Conservation (phyloP, 1,284 basidiomycete species). For the Meira miltonrushii region DNA sequence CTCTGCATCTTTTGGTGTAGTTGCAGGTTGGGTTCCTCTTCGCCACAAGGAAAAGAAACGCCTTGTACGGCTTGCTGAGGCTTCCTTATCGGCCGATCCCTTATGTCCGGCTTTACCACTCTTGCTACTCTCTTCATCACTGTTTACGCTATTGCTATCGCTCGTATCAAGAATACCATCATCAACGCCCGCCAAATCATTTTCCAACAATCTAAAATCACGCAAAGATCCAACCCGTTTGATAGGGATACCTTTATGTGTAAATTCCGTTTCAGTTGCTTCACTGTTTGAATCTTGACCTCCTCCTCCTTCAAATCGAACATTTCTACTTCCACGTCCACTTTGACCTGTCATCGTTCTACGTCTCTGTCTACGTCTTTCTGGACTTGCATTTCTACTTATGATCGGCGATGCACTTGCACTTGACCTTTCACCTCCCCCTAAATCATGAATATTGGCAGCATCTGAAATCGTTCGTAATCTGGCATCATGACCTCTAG, state of each 20-base stretch:
- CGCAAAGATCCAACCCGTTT: slow-evolving; percentile 18
- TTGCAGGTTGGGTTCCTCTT: slow-evolving; percentile 1
- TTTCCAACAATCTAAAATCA: slow-evolving; percentile 20
- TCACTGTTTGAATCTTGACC: too few species aligned
- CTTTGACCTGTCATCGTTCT: not conserved
- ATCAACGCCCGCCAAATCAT: not conserved
- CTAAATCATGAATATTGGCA: not conserved
- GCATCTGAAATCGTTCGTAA: slow-evolving; percentile 3
- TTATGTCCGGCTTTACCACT: slow-evolving; percentile 37
- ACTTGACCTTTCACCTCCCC: not conserved
- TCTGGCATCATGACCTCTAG: slow-evolving; percentile 16
- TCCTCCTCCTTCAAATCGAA: slow-evolving; percentile 6
- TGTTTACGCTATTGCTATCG: slow-evolving; percentile 2
- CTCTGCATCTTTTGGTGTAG: slow-evolving; percentile 1
- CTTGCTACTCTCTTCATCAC: slow-evolving; percentile 28
- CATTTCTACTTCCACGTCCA: not conserved
- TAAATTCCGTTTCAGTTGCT: not conserved
- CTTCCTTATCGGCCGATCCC: not conserved
- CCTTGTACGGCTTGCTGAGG: slow-evolving; percentile 3
- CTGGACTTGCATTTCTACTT: not conserved
- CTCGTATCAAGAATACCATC: not conserved
- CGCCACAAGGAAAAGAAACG: slow-evolving; percentile 20
- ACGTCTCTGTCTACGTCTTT: not conserved
- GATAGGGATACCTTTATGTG: slow-evolving; percentile 6
- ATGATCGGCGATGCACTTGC: not conserved